Base-by-base conservation (phyloP, 2,329 filamentous ascomycete genomes). In the Pseudodiploospora longispora region DNA sequence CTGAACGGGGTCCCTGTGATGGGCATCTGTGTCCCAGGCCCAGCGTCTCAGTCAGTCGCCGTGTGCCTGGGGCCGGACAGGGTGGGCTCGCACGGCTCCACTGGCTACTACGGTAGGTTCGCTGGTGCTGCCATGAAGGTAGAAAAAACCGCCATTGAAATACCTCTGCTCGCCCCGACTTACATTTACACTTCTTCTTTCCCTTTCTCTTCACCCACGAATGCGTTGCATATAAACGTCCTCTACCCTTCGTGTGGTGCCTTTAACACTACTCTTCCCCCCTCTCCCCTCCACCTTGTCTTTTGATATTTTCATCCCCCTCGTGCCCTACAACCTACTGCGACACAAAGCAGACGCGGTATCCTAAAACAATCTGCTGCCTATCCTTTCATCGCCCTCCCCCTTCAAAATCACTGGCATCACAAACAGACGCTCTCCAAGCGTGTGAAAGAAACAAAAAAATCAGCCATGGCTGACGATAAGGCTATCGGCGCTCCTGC, bases 401-500 rank as follows among this genome's bases (percentile, higher is more conserved):
- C 9, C 32, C 32, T 34, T 34, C 12, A 34, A 9, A 34, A 9
- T 12, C 32, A 9, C 12, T 9, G 32, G 8, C 40, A 34, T 44
- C 52, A 48, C 45, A 50, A 34, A 27, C 48, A 52, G 48, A 50
- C 39, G 38, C 44, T 45, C 42, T 45, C 19, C 19, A 19, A 3
- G 19, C 19, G 19, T 19, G 19, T 19, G 19, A 19, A 19, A 19
- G 19, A 19, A 44, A 32, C 38, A 34, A 44, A 29, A 27, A 37
- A 36, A 28, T 30, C 35, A 39, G 41, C 48, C 53, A 80, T 80
- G 77, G 75, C 76, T 58, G 76, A 80, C 61, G 64, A 69, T 59
- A 71, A 71, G 59, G 60, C 63, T 54, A 62, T 65, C 64, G 68
- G 65, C 61, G 70, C 72, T 52, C 76, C 76, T 56, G 75, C 75